Base-by-base conservation (phyloP, 768 basidiomycete genomes). In the Flagelloscypha sp. region DNA sequence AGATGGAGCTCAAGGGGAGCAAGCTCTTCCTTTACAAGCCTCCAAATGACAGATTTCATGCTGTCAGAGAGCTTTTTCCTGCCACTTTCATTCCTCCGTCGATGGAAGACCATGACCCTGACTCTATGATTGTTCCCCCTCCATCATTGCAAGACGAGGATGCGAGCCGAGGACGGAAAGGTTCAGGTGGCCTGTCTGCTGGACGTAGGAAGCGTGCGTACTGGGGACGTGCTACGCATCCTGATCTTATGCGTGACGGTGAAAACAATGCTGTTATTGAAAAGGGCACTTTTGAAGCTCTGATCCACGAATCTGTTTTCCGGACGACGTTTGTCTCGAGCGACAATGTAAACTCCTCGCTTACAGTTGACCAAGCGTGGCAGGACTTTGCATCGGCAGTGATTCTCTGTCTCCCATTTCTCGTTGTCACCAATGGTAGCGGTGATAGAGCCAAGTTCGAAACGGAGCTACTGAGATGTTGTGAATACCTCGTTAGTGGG, bases 21-120 rank as follows among this genome's bases (percentile, higher is more conserved):
- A 92, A 92, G 54, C 48, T 93, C 32, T 81, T 84, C 54, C 84
- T 92, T 49, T 89, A 84, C 54, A 93, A 92, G 48, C 76, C 85
- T 0, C 85, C 88, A 0, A 64, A 68, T 19, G 88, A 92, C 44
- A 64, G 77, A 37, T 61, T 57, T 16, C 58, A 63, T 2, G 79
- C 66, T 0, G 66, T 89, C 35, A 84, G 79, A 51, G 78, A 81
- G 6, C 58, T 89, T 17, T 93, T 93, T 48, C 79, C 84, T 7
- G 67, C 72, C 0, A 74, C 63, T 6, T 57, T 84, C 12, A 73
- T 83, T 0, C 67, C 74, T 0, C 65, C 68, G 0, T 58, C 61
- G 11, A 57, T 70, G 29, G 74, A 79, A 33, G 74, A 70, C n/a
- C 63, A 67, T 6, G 66, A 61, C 1, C 48, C 53, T 3, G 41